phyloP scores from a whole-genome alignment of 306 rosid genomes.

The Trifolium pratense region DNA sequence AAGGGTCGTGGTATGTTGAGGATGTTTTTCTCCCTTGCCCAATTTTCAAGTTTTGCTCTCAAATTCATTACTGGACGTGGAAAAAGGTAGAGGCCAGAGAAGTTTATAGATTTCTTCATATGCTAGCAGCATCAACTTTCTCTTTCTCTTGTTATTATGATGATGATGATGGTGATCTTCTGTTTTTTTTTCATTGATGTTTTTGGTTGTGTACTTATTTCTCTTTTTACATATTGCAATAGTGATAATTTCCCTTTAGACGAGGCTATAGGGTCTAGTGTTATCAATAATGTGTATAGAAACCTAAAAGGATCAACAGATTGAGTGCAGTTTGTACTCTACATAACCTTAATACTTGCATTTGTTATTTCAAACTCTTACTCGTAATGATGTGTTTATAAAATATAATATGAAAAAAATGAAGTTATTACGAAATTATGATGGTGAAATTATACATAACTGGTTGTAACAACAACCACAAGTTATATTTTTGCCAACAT shows the following conservation, averaged over 20 bases:
- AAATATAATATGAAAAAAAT: neutral
- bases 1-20: slow-evolving; percentile 72
- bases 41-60: slow-evolving; percentile 63
- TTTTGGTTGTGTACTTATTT: slow-evolving; percentile 22
- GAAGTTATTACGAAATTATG: neutral
- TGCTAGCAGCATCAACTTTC: slow-evolving; percentile 36
- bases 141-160: slow-evolving; percentile 11
- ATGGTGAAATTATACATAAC: no score
- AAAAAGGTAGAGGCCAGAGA: slow-evolving; percentile 45
- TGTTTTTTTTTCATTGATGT: neutral
- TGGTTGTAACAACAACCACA: no score
- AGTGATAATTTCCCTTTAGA: neutral
- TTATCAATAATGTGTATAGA: slow-evolving; percentile 1
- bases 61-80: slow-evolving; percentile 52
- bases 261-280: neutral
- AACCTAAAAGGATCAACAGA: neutral
- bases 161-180: no score
- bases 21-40: slow-evolving; percentile 62
- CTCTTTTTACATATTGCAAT: neutral
- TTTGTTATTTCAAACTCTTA: neutral
- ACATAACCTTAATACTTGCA: neutral
- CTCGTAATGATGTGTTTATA: neutral
- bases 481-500: no score
- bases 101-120: slow-evolving; percentile 13
- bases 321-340: slow-evolving; percentile 12